phyloP scores from a whole-genome alignment of 768 basidiomycete genomes.

The Macrolepiota fuliginosa region DNA sequence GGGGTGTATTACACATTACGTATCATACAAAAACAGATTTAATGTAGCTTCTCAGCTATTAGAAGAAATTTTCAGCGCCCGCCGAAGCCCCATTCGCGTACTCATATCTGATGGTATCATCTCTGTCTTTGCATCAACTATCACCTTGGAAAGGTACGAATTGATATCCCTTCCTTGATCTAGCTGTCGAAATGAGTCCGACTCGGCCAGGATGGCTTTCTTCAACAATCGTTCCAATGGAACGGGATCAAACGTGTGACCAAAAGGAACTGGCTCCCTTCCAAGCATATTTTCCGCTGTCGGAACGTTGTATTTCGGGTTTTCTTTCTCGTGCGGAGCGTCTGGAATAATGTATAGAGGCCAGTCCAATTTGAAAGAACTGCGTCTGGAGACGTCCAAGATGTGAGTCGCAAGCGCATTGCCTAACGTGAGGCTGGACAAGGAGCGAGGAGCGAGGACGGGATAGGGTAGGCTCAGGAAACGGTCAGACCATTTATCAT shows the following conservation, averaged over 20 bases:
- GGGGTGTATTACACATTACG: no score
- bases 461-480: slow-evolving; percentile 22
- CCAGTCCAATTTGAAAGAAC: not conserved
- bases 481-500: slow-evolving; percentile 24
- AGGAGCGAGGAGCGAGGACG: not conserved
- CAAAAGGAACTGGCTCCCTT: slow-evolving; percentile 13
- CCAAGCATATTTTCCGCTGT: slow-evolving; percentile 20
- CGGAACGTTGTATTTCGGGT: slow-evolving; percentile 12
- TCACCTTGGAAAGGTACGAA: not conserved
- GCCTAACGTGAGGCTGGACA: not conserved
- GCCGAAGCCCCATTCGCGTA: not conserved
- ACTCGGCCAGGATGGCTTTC: slow-evolving; percentile 15
- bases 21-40: no score
- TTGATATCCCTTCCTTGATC: not conserved
- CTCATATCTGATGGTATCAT: not conserved
- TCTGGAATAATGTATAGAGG: not conserved
- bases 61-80: no score
- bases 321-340: not conserved
- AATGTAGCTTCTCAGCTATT: no score
- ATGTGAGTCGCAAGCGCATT: not conserved
- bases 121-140: not conserved
- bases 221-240: slow-evolving; percentile 20
- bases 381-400: not conserved
- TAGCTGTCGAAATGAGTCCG: not conserved
- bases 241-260: slow-evolving; percentile 13